phyloP scores from a whole-genome alignment of 73 alveolate genomes.

The Symbiodinium natans region DNA sequence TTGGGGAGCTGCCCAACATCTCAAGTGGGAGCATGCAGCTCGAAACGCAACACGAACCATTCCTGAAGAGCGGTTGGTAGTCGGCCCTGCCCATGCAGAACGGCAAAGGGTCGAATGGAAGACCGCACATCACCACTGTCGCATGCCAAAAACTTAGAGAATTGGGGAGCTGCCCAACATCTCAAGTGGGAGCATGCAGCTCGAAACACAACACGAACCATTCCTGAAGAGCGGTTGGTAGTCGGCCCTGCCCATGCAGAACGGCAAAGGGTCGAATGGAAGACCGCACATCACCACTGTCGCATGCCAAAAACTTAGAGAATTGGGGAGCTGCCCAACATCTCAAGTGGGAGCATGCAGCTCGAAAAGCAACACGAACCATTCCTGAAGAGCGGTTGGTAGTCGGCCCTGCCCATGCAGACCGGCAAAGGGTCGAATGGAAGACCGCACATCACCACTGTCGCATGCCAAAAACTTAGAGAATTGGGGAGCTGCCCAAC shows the following conservation, averaged over 20 bases:
- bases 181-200: neutral
- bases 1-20: neutral
- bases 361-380: neutral
- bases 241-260: neutral
- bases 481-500: neutral
- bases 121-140: neutral
- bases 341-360: neutral
- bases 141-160: neutral
- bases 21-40: neutral
- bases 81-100: neutral
- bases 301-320: neutral
- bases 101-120: neutral
- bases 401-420: conserved; percentile 40
- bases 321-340: neutral
- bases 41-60: neutral
- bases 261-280: conserved; percentile 4
- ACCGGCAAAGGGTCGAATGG: conserved; percentile 72
- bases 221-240: neutral
- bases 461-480: conserved; percentile 16
- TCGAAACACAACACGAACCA: neutral
- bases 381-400: conserved; percentile 31
- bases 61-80: neutral
- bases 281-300: neutral
- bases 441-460: conserved; percentile 38
- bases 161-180: neutral